Conservation (phyloP, 352 stramenopile species). For the Phytophthora crassamura region DNA sequence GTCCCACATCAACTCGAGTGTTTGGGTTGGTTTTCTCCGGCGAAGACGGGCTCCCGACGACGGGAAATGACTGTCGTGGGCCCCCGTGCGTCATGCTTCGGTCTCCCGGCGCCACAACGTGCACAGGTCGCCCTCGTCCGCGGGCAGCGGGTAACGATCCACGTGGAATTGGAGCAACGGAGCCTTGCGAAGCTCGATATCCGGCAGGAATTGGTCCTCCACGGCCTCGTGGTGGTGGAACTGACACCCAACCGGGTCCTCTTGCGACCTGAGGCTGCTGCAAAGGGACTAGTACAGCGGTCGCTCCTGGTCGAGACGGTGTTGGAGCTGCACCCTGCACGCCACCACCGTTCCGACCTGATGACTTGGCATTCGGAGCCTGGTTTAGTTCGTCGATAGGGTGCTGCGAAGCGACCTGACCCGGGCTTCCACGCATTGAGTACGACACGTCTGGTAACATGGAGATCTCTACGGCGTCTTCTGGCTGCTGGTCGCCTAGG, state of each 20-base stretch:
- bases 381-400: constrained; percentile 20
- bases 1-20: neutral
- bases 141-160: constrained; percentile 16
- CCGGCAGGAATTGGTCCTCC: constrained; percentile 15
- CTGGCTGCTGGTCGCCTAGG: constrained; percentile 24
- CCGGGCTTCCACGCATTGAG: constrained; percentile 33
- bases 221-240: constrained; percentile 26
- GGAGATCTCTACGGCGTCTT: constrained; percentile 18
- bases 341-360: constrained; percentile 11
- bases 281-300: constrained; percentile 15
- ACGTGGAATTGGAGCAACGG: constrained; percentile 12
- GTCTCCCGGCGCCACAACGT: constrained; percentile 22
- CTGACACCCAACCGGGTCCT: constrained; percentile 35
- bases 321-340: constrained; percentile 6
- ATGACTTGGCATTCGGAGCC: neutral
- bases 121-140: constrained; percentile 30
- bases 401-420: constrained; percentile 11
- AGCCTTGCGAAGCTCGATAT: constrained; percentile 24
- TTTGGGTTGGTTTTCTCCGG: neutral
- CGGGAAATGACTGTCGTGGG: constrained; percentile 18
- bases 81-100: constrained; percentile 10
- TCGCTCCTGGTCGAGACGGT: constrained; percentile 15
- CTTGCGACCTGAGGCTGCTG: constrained; percentile 38
- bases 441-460: constrained; percentile 42
- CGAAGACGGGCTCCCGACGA: constrained; percentile 7